A percentile compares a stretch with the other conserved stretches of the same genome.
These are phyloP conservation scores for Rhododendron kiyosumense DNA, from an alignment of 148 eudicot species.

Conservation along the genomic window DNA sequence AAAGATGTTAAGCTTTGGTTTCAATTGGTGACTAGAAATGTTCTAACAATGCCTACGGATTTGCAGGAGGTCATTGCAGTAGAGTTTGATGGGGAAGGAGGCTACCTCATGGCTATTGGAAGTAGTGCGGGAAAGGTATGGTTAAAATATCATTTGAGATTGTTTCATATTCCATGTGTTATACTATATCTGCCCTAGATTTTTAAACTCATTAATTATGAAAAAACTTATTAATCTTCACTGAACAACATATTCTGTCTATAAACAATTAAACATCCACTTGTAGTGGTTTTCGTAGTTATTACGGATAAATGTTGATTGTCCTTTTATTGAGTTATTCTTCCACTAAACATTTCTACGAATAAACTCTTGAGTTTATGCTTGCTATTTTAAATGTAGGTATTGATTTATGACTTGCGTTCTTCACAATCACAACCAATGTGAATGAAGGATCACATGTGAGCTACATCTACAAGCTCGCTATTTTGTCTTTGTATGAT, in stretches of 20 bases:
- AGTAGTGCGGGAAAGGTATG: slow-evolving; percentile 93
- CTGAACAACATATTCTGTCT: background rate
- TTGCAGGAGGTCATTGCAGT: slow-evolving; percentile 77
- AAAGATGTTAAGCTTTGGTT: background rate
- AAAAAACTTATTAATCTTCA: background rate
- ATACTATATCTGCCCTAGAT: background rate
- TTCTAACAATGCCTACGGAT: slow-evolving; percentile 15
- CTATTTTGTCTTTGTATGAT: background rate
- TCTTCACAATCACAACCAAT: slow-evolving; percentile 56
- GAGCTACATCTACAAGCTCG: slow-evolving; percentile 26
- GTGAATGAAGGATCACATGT: slow-evolving; percentile 95
- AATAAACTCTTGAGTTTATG: no score
- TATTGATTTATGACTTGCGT: slow-evolving; percentile 83
- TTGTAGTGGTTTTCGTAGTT: background rate
- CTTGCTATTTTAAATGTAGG: slow-evolving; percentile 42
- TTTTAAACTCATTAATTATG: background rate
- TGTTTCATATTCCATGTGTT: background rate
- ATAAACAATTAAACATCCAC: background rate
- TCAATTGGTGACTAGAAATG: background rate
- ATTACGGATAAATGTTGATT: background rate
- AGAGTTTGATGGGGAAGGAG: slow-evolving; percentile 77
- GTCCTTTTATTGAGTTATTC: background rate
- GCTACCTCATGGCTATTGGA: slow-evolving; percentile 90
- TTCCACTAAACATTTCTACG: no score
- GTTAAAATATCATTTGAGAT: background rate